These are phyloP conservation scores for Fennellomyces sp. DNA, from an alignment of 371 early-diverging fungal genomes.

Conservation along the genomic window DNA sequence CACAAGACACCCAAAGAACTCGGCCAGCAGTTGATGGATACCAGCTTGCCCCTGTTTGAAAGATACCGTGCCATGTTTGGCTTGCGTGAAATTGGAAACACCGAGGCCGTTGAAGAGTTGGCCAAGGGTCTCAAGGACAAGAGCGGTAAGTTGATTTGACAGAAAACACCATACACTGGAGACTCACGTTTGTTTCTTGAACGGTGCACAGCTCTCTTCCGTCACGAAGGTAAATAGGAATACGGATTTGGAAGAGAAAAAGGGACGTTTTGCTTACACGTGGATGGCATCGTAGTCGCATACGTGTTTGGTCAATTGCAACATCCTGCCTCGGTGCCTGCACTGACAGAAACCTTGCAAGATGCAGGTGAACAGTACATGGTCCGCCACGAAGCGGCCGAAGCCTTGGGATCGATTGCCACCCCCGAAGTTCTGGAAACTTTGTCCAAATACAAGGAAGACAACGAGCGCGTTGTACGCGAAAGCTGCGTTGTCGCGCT, in stretches of 20 bases:
- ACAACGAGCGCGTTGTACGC: conserved; percentile 88
- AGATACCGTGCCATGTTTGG: conserved; percentile 99
- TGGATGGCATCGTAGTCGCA: conserved; percentile 52
- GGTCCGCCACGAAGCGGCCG: conserved; percentile 99
- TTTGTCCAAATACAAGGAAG: conserved; percentile 74
- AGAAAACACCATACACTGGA: not conserved
- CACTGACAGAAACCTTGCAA: conserved; percentile 76
- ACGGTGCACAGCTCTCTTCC: conserved; percentile 79
- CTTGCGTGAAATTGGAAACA: conserved; percentile 88
- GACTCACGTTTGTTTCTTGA: not conserved
- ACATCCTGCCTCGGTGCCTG: conserved; percentile 87
- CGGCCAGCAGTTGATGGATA: conserved; percentile 70
- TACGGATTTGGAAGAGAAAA: not conserved
- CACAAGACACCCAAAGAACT: conserved; percentile 69
- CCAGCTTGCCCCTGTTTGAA: conserved; percentile 80
- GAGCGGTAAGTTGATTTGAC: conserved; percentile 38
- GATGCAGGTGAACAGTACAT: conserved; percentile 87
- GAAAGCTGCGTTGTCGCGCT: conserved; percentile 97
- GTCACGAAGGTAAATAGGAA: conserved; percentile 83
- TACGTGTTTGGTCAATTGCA: conserved; percentile 99
- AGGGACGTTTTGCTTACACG: not conserved
- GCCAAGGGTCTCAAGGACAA: conserved; percentile 87
- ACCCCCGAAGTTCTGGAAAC: conserved; percentile 85
- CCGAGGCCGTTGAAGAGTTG: conserved; percentile 87
- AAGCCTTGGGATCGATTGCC: conserved; percentile 99